Evolutionary conservation across 805 yeast genomes (phyloP).

Genomic region (Metschnikowia bowlesiae): DNA sequence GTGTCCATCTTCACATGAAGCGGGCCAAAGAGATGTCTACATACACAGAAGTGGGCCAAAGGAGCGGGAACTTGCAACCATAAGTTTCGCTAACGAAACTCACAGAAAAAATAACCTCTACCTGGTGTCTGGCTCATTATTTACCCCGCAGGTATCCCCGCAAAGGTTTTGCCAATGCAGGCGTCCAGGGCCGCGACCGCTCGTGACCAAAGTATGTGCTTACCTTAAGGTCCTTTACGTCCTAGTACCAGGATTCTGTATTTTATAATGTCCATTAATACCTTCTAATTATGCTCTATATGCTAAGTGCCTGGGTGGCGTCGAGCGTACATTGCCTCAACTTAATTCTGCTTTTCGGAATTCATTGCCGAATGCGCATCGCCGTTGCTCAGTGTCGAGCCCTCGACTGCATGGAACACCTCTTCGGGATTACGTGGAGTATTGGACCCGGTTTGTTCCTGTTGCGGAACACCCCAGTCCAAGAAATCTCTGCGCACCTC

Average conservation of each 20-base stretch:
- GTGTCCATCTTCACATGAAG: neutral
- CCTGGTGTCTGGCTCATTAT: neutral
- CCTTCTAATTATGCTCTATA: neutral
- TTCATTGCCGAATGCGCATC: conserved; percentile 5
- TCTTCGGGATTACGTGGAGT: conserved; percentile 8
- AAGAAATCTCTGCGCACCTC: conserved; percentile 92
- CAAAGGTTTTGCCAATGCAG: neutral
- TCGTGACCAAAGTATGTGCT: neutral
- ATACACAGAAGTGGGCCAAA: too few species aligned
- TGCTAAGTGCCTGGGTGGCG: neutral
- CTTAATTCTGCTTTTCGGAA: conserved; percentile 14
- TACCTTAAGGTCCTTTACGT: neutral
- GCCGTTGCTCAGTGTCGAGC: conserved; percentile 6
- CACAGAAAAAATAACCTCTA: too few species aligned
- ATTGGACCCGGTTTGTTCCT: conserved; percentile 6
- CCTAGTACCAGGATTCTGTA: too few species aligned
- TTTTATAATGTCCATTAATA: neutral
- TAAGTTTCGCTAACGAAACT: too few species aligned
- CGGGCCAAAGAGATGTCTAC: neutral
- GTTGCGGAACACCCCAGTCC: conserved; percentile 39
- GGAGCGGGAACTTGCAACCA: neutral
- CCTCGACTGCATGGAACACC: conserved; percentile 11
- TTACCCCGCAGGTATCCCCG: neutral
- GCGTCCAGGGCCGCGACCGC: neutral
- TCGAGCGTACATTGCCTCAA: neutral